These are phyloP conservation scores for Candida qinlingensis DNA, from an alignment of 805 yeast species.

Conservation along the genomic window DNA sequence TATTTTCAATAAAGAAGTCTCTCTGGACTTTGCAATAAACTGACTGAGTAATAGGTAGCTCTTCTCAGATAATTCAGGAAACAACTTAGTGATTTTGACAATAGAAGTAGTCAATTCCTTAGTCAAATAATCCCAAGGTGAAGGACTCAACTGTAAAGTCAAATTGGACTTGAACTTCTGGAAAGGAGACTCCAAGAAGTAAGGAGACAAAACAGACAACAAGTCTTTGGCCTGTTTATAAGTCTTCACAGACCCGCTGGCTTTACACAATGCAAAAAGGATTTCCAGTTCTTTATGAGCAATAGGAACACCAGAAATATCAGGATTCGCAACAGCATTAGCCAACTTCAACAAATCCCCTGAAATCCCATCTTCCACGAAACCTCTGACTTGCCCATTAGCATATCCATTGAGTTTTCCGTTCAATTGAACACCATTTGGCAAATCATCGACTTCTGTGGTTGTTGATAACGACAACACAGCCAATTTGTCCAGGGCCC, in stretches of 20 bases:
- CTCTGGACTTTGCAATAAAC: conserved; percentile 22
- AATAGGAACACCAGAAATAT: conserved; percentile 22
- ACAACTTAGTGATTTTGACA: conserved; percentile 22
- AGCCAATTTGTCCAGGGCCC: conserved; percentile 23
- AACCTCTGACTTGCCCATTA: conserved; percentile 4
- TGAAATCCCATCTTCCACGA: conserved; percentile 4
- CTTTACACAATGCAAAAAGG: conserved; percentile 38
- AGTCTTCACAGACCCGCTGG: conserved; percentile 31
- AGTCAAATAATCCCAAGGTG: conserved; percentile 37
- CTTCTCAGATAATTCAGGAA: conserved; percentile 22
- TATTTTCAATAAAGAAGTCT: conserved; percentile 11
- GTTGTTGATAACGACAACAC: conserved; percentile 12
- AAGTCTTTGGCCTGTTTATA: conserved; percentile 33
- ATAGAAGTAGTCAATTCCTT: conserved; percentile 29
- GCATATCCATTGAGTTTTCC: conserved; percentile 8
- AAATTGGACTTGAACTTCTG: conserved; percentile 41
- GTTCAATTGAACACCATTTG: background rate
- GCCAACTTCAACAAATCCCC: conserved; percentile 19
- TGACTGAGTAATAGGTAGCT: conserved; percentile 19
- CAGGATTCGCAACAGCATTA: conserved; percentile 11
- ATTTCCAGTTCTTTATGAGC: conserved; percentile 51
- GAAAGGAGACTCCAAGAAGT: conserved; percentile 45
- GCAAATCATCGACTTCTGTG: background rate
- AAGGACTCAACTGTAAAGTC: conserved; percentile 29
- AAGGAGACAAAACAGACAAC: conserved; percentile 38